Evolutionary conservation across 2,329 filamentous ascomycete species (phyloP).

Genomic region (Ascochyta fabae): DNA sequence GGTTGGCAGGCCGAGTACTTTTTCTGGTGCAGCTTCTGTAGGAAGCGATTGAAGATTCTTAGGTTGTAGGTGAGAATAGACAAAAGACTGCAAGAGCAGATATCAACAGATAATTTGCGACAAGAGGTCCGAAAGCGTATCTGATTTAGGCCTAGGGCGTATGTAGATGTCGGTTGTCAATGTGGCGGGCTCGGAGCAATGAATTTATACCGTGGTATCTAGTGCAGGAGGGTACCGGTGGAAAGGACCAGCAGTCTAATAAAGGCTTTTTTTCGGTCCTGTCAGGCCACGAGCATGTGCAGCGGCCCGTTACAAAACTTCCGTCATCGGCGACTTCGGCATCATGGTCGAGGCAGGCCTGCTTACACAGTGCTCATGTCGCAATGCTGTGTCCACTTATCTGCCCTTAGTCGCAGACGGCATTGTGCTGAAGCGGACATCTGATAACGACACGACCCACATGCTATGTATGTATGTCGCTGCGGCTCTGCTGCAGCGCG

Average conservation of each 20-base stretch:
- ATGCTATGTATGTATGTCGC: neutral
- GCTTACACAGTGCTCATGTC: conserved; percentile 28
- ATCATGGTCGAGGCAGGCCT: conserved; percentile 30
- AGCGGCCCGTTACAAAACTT: conserved; percentile 23
- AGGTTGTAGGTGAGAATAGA: conserved; percentile 6
- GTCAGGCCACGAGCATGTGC: conserved; percentile 17
- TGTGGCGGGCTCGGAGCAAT: conserved; percentile 19
- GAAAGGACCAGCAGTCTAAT: conserved; percentile 3
- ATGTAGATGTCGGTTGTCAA: conserved; percentile 17
- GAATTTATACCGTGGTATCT: neutral
- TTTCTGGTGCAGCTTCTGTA: neutral
- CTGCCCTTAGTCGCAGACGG: conserved; percentile 7
- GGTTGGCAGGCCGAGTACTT: neutral
- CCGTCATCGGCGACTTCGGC: conserved; percentile 28
- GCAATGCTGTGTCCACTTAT: conserved; percentile 20
- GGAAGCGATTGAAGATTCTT: conserved; percentile 2
- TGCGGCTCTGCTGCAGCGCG: conserved; percentile 12
- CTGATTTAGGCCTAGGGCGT: conserved; percentile 30
- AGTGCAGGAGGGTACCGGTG: neutral
- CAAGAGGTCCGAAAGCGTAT: conserved; percentile 32
- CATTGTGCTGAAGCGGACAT: conserved; percentile 2
- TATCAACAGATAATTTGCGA: conserved; percentile 43
- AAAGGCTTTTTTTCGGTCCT: conserved; percentile 5
- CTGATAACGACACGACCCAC: conserved; percentile 13
- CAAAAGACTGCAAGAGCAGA: conserved; percentile 14